These are phyloP conservation scores for Gloeophyllum trabeum DNA, from an alignment of 768 basidiomycete genomes.

Conservation along the genomic window DNA sequence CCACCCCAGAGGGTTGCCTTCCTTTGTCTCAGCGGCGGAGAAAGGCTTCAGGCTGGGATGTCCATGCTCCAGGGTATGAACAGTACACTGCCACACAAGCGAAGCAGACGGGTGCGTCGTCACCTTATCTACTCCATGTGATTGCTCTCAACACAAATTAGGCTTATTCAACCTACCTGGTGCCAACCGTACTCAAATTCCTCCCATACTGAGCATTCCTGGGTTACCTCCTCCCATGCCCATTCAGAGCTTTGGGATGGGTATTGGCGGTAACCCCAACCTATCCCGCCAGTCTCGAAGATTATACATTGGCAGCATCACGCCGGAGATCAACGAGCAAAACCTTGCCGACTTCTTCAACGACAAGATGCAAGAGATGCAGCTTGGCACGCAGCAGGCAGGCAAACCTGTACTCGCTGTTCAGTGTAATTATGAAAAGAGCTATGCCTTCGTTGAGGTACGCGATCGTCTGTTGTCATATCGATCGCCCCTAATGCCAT, in stretches of 20 bases:
- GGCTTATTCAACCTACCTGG: constrained; percentile 96
- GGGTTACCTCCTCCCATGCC: constrained; percentile 78
- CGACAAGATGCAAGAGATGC: constrained; percentile 88
- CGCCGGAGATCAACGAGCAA: constrained; percentile 87
- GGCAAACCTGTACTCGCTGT: constrained; percentile 90
- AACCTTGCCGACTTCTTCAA: constrained; percentile 94
- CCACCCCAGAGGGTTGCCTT: constrained; percentile 79
- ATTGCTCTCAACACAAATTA: constrained; percentile 15
- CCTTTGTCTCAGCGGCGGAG: constrained; percentile 80
- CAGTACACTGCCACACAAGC: constrained; percentile 92
- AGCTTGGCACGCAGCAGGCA: constrained; percentile 70
- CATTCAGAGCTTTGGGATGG: constrained; percentile 79
- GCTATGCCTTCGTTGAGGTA: constrained; percentile 98
- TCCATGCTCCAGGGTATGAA: constrained; percentile 92
- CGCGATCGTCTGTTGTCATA: constrained; percentile 13
- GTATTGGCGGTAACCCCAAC: constrained; percentile 79
- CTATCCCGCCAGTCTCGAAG: constrained; percentile 88
- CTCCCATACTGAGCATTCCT: constrained; percentile 71
- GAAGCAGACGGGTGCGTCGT: constrained; percentile 80
- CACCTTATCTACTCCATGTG: constrained; percentile 7
- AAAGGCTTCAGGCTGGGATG: constrained; percentile 92
- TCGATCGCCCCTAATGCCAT: constrained; percentile 4
- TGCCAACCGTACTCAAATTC: constrained; percentile 82
- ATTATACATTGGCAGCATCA: constrained; percentile 95
- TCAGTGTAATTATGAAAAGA: constrained; percentile 97